Evolutionary conservation across 2,329 filamentous ascomycete genomes (phyloP).

Genomic region (Coleophoma cylindrospora): DNA sequence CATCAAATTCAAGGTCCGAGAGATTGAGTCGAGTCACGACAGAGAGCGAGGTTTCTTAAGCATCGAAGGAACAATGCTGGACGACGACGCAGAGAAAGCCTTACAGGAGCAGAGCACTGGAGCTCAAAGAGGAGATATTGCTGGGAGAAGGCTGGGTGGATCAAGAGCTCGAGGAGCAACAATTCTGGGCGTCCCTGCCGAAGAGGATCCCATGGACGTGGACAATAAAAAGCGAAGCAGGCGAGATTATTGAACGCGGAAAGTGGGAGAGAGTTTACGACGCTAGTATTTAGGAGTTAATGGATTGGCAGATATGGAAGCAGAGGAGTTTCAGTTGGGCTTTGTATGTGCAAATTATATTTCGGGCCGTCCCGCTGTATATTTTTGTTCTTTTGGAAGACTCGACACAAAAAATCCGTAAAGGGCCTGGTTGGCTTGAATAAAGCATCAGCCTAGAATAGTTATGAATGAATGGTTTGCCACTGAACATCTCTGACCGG

Average conservation of each 20-base stretch:
- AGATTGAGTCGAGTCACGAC: slow-evolving; percentile 76
- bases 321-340: neutral
- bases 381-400: no score
- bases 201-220: slow-evolving; percentile 13
- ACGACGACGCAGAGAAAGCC: slow-evolving; percentile 58
- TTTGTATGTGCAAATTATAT: neutral
- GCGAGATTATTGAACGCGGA: slow-evolving; percentile 11
- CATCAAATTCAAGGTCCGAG: slow-evolving; percentile 73
- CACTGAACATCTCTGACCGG: no score
- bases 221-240: slow-evolving; percentile 11
- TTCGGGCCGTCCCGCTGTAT: no score
- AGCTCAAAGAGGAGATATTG: slow-evolving; percentile 30
- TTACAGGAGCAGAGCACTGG: slow-evolving; percentile 41
- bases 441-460: no score
- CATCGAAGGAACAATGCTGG: slow-evolving; percentile 83
- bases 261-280: neutral
- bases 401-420: no score
- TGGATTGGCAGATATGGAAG: neutral
- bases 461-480: no score
- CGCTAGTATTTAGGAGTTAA: neutral
- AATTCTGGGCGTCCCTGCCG: slow-evolving; percentile 20
- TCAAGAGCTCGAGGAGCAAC: slow-evolving; percentile 24
- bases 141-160: slow-evolving; percentile 31
- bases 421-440: no score
- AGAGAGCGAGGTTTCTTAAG: slow-evolving; percentile 75